phyloP scores from a whole-genome alignment of 2,329 filamentous ascomycete genomes.

The Nigrospora sphaerica region DNA sequence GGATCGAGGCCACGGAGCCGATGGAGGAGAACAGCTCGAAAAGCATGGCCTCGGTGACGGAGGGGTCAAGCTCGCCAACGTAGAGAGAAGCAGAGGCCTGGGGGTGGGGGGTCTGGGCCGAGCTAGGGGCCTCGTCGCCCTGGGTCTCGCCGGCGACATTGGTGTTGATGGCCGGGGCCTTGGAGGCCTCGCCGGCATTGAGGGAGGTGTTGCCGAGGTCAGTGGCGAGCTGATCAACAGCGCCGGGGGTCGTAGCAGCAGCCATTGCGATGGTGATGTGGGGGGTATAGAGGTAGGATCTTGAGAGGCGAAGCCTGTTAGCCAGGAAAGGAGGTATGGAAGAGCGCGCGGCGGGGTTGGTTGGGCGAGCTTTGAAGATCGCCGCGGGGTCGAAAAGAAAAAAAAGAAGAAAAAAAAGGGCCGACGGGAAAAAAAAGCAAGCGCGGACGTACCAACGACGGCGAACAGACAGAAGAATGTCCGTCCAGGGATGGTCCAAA shows the following conservation, averaged over 20 bases:
- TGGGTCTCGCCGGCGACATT: slow-evolving; percentile 50
- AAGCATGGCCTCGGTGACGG: slow-evolving; percentile 99
- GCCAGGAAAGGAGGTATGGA: background rate
- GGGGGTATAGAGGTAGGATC: slow-evolving; percentile 10
- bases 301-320: background rate
- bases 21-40: slow-evolving; percentile 99
- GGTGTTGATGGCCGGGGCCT: slow-evolving; percentile 67
- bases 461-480: no score
- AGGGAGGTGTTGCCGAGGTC: slow-evolving; percentile 68
- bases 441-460: no score
- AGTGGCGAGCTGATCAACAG: slow-evolving; percentile 74
- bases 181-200: slow-evolving; percentile 59
- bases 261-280: slow-evolving; percentile 40
- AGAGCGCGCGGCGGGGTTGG: background rate
- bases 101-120: slow-evolving; percentile 64
- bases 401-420: background rate
- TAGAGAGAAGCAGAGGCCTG: slow-evolving; percentile 97
- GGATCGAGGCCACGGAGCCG: slow-evolving; percentile 96
- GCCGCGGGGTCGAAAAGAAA: background rate
- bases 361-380: slow-evolving; percentile 4
- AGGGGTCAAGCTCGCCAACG: slow-evolving; percentile 95
- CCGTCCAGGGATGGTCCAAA: no score
- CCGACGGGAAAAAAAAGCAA: no score
- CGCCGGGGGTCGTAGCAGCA: slow-evolving; percentile 48
- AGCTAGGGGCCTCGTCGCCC: slow-evolving; percentile 60